These are phyloP conservation scores for Acorus gramineus DNA, from an alignment of 106 monocot genomes.

Conservation along the genomic window DNA sequence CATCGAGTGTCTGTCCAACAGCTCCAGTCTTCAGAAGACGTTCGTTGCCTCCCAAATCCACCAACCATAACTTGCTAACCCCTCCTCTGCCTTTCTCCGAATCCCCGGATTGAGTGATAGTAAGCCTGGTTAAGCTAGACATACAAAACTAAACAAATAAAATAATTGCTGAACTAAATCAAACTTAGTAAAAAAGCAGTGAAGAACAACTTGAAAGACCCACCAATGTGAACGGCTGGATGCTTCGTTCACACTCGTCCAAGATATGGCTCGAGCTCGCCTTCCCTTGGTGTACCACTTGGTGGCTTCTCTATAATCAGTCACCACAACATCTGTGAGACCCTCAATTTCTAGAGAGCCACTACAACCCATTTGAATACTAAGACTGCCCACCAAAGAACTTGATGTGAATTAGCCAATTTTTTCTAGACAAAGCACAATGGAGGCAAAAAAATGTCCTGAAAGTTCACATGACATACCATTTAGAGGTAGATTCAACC, in stretches of 20 bases:
- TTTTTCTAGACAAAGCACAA: no score
- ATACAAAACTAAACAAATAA: constrained; percentile 56
- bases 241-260: constrained; percentile 72
- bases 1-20: constrained; percentile 65
- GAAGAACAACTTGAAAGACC: constrained; percentile 13
- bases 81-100: not conserved
- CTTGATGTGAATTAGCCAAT: no score
- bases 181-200: not conserved
- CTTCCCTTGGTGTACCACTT: constrained; percentile 50
- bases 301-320: constrained; percentile 38
- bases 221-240: constrained; percentile 94
- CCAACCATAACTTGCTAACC: constrained; percentile 68
- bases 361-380: constrained; percentile 31
- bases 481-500: constrained; percentile 7
- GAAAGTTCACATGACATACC: constrained; percentile 11
- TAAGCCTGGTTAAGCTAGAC: constrained; percentile 86
- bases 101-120: constrained; percentile 19
- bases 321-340: constrained; percentile 36
- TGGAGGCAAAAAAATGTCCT: no score
- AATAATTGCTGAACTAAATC: constrained; percentile 23
- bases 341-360: constrained; percentile 63
- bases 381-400: constrained; percentile 25
- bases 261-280: constrained; percentile 57
- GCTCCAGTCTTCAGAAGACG: constrained; percentile 77
- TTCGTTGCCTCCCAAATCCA: constrained; percentile 87